Evolutionary conservation across 1,139 yeast genomes (phyloP), one percentile per base, ranked within the genome.

Genomic region (Candida albicans): DNA sequence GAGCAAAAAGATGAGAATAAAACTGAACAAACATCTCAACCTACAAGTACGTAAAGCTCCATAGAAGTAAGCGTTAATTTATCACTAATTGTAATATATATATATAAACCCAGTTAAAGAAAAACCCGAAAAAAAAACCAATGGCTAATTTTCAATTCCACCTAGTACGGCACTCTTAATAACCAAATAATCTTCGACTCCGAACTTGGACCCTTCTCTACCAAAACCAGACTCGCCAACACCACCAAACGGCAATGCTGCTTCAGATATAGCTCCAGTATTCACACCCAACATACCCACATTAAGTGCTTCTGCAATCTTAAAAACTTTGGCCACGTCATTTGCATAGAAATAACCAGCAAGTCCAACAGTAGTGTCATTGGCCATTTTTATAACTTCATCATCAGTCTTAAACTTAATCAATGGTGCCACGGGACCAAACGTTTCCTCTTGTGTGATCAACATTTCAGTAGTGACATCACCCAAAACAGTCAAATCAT

Each of bases 351-450:
- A 68, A 53, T 73, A 73, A 1, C 77, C 77, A 3, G 78, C 75
- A 50, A 73, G 67, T 8, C 79, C 79, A 34, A 69, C 74, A 0
- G 64, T 65, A 11, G 84, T 79, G 51, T 77, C 77, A 63, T 90
- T 90, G 27, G 96, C 95, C 55, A 74, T 64, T 27, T 63, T 65
- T 31, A 90, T 63, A 10, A 82, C 96, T 57, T 88, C 88, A 45
- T 84, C 87, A 40, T 81, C 82, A 25, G 79, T 65, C 12, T 72
- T 68, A 62, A 89, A 84, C 49, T 79, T 76, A 51, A 86, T 76
- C 34, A 90, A 65, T 1, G 95, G 93, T 43, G 93, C 95, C 37
- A 90, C 72, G 4, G 97, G 97, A 10, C 96, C 97, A 62, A 90
- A 90, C 1, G 95, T 88, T 67, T 90, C 97, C 55, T 88, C 95